These are phyloP conservation scores for Apophysomyces variabilis DNA, from an alignment of 371 early-diverging fungal genomes.

Conservation along the genomic window DNA sequence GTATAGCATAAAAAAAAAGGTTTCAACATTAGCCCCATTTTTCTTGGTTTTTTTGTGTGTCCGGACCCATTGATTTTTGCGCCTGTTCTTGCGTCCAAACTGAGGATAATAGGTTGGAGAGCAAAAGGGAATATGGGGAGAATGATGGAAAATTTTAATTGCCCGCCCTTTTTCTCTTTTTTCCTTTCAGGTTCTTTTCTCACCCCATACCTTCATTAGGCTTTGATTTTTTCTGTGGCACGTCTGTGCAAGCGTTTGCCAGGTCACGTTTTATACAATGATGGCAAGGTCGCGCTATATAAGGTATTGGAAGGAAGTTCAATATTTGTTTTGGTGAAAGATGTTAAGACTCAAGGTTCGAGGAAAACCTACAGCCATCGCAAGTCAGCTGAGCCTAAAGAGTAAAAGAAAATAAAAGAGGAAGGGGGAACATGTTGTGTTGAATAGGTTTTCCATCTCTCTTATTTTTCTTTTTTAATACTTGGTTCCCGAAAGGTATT, in stretches of 20 bases:
- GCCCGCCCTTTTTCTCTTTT: background rate
- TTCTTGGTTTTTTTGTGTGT: too few relatives aligned
- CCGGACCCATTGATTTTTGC: too few relatives aligned
- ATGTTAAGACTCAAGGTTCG: too few relatives aligned
- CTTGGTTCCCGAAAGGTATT: background rate
- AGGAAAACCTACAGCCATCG: conserved; percentile 3
- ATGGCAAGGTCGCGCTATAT: conserved; percentile 1
- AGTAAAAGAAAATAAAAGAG: too few relatives aligned
- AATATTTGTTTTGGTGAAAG: background rate
- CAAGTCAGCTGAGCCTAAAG: conserved; percentile 8
- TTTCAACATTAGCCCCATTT: background rate
- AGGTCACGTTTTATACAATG: conserved; percentile 10
- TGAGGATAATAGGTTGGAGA: too few relatives aligned
- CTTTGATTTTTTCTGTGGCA: background rate
- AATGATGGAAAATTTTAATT: background rate
- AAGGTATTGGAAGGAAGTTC: background rate
- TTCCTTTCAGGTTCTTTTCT: background rate
- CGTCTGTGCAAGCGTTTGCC: conserved; percentile 4
- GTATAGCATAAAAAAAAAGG: background rate
- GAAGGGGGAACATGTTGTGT: too few relatives aligned
- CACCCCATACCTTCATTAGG: background rate
- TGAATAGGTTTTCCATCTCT: background rate
- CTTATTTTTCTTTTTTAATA: background rate
- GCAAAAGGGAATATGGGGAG: background rate
- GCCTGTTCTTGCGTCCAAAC: too few relatives aligned